These are phyloP conservation scores for Metschnikowia picachoensis DNA, from an alignment of 805 yeast genomes.

Conservation along the genomic window DNA sequence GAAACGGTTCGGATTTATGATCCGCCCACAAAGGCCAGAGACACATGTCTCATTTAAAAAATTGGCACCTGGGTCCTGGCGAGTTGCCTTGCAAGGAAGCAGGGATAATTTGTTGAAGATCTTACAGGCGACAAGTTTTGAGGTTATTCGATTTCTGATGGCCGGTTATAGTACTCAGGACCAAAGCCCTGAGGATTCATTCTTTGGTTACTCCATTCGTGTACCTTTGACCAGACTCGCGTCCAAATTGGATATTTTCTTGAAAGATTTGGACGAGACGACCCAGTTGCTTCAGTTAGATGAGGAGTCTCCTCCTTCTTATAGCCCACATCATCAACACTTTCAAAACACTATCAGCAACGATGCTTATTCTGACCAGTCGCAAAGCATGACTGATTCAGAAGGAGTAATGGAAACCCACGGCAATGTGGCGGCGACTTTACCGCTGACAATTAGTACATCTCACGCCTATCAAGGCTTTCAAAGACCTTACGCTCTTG, in stretches of 20 bases:
- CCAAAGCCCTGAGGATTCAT: slow-evolving; percentile 3
- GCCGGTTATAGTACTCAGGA: neutral
- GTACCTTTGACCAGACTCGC: slow-evolving; percentile 8
- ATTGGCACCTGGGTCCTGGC: slow-evolving; percentile 9
- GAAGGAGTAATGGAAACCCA: no score
- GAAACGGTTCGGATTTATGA: slow-evolving; percentile 4
- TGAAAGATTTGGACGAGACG: neutral
- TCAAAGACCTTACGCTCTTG: no score
- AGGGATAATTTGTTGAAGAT: slow-evolving; percentile 6
- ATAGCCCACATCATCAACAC: neutral
- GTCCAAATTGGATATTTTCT: slow-evolving; percentile 4
- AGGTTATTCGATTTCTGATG: slow-evolving; percentile 6
- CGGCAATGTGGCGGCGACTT: no score
- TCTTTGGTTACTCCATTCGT: slow-evolving; percentile 7
- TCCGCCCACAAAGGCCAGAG: slow-evolving; percentile 3
- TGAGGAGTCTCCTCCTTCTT: neutral
- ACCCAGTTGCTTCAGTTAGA: neutral
- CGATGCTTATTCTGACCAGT: no score
- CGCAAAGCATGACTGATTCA: no score
- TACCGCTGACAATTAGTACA: no score
- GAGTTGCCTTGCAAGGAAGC: slow-evolving; percentile 6
- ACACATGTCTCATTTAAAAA: slow-evolving; percentile 8
- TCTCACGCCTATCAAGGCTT: no score
- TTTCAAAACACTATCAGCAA: no score
- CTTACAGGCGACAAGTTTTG: slow-evolving; percentile 3